Evolutionary conservation across 371 early-diverging fungal genomes (phyloP).

Genomic region (Actinomortierella ambigua): DNA sequence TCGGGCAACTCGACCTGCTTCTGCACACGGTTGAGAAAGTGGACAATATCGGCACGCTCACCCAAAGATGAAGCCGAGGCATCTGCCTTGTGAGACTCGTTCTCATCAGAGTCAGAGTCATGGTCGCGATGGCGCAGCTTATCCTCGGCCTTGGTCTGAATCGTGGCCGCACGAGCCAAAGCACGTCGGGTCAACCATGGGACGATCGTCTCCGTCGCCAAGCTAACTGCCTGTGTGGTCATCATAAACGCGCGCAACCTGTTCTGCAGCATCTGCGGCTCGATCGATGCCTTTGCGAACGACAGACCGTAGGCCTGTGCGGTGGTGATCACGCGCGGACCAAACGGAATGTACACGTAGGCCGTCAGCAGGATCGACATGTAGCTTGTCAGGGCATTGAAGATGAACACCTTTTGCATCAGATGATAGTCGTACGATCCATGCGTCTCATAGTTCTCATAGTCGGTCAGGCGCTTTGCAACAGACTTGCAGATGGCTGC

Average conservation of each 20-base stretch:
- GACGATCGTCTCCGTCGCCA: constrained; percentile 73
- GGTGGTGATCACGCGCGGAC: constrained; percentile 33
- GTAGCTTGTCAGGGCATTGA: constrained; percentile 82
- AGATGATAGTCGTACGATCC: constrained; percentile 71
- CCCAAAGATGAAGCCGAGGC: constrained; percentile 26
- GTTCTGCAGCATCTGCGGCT: constrained; percentile 64
- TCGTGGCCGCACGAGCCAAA: constrained; percentile 50
- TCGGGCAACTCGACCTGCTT: constrained; percentile 65
- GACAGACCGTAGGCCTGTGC: constrained; percentile 35
- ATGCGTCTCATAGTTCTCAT: constrained; percentile 85
- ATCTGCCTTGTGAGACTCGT: constrained; percentile 6
- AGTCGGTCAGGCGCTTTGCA: constrained; percentile 68
- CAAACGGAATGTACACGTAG: constrained; percentile 83
- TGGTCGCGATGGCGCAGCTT: constrained; percentile 13
- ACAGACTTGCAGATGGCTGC: constrained; percentile 69
- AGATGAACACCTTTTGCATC: constrained; percentile 84
- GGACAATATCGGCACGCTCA: constrained; percentile 48
- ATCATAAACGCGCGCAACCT: constrained; percentile 81
- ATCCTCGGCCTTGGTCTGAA: constrained; percentile 23
- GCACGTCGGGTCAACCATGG: constrained; percentile 64
- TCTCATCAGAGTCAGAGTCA: constrained; percentile 2
- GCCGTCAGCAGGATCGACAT: constrained; percentile 84
- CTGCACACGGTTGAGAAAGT: constrained; percentile 54
- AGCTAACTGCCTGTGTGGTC: constrained; percentile 82
- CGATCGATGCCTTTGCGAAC: constrained; percentile 51